phyloP scores from a whole-genome alignment of 306 rosid genomes.

The Trichosanthes cucumerina region DNA sequence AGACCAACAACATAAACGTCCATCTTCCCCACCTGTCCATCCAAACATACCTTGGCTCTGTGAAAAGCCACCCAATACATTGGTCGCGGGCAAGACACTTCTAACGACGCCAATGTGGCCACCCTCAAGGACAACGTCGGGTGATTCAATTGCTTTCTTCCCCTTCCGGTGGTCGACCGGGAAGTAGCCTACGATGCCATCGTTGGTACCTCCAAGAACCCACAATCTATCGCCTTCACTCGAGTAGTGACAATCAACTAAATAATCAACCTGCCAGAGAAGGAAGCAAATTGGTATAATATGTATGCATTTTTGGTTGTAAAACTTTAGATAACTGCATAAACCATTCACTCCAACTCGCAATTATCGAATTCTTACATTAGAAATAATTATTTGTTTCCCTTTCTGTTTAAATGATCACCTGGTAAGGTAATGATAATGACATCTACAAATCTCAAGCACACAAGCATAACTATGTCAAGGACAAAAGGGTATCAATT shows the following conservation, averaged over 20 bases:
- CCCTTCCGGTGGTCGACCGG: constrained; percentile 41
- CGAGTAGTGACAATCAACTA: constrained; percentile 79
- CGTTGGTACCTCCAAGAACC: constrained; percentile 71
- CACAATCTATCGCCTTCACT: constrained; percentile 54
- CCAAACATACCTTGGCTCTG: constrained; percentile 59
- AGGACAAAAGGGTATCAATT: background rate
- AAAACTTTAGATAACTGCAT: background rate
- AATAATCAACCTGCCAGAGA: constrained; percentile 64
- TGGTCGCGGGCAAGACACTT: constrained; percentile 55
- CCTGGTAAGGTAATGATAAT: background rate
- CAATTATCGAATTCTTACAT: background rate
- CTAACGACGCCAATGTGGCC: constrained; percentile 66
- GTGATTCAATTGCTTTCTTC: constrained; percentile 42
- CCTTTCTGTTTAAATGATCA: background rate
- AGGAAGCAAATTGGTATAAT: background rate
- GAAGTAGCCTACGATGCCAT: constrained; percentile 71
- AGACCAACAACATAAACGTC: constrained; percentile 79
- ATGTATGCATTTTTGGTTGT: background rate
- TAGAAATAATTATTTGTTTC: background rate
- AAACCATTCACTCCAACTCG: background rate
- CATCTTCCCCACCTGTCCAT: constrained; percentile 98
- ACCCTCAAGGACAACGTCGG: constrained; percentile 78
- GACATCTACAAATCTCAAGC: background rate
- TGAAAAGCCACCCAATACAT: constrained; percentile 18
- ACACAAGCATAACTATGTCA: background rate